These are phyloP conservation scores for Sophora flavescens DNA, from an alignment of 306 rosid genomes.

Conservation along the genomic window DNA sequence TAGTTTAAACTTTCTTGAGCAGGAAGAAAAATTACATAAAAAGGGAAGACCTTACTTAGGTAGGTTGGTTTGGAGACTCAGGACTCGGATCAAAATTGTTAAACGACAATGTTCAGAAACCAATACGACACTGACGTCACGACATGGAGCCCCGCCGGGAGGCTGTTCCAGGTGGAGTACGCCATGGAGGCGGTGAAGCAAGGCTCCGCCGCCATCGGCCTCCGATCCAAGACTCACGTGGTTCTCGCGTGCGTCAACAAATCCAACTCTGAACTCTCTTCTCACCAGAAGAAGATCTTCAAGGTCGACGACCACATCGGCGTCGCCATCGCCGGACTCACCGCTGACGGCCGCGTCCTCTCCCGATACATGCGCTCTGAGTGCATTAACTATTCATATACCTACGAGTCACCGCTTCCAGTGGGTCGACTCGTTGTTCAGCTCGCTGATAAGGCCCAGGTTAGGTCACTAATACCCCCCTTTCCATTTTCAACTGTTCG, in stretches of 20 bases:
- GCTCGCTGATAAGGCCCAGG: constrained; percentile 98
- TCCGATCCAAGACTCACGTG: constrained; percentile 94
- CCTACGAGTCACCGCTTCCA: constrained; percentile 93
- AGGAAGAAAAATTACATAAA: not conserved
- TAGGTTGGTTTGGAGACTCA: not conserved
- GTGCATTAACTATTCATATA: constrained; percentile 81
- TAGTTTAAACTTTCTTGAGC: not conserved
- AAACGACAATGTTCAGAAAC: constrained; percentile 72
- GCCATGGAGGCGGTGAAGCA: constrained; percentile 99
- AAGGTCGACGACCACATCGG: constrained; percentile 99
- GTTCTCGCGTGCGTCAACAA: constrained; percentile 94
- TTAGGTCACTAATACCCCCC: constrained; percentile 39
- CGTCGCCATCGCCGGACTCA: constrained; percentile 94
- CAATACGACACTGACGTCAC: constrained; percentile 95
- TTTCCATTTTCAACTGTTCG: not conserved
- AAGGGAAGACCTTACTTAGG: not conserved
- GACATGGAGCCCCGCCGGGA: constrained; percentile 94
- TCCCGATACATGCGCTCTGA: constrained; percentile 95
- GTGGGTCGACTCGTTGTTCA: constrained; percentile 97
- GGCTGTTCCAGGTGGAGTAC: constrained; percentile 96
- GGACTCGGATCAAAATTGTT: not conserved
- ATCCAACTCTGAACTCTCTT: constrained; percentile 89
- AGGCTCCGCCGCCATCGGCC: constrained; percentile 96
- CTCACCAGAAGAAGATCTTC: constrained; percentile 99
- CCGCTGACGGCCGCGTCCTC: constrained; percentile 97